Percentiles rank a stretch among this genome's conserved stretches.
Conservation (phyloP, 2,329 filamentous ascomycete species). For the Sphaerostilbella broomeana region DNA sequence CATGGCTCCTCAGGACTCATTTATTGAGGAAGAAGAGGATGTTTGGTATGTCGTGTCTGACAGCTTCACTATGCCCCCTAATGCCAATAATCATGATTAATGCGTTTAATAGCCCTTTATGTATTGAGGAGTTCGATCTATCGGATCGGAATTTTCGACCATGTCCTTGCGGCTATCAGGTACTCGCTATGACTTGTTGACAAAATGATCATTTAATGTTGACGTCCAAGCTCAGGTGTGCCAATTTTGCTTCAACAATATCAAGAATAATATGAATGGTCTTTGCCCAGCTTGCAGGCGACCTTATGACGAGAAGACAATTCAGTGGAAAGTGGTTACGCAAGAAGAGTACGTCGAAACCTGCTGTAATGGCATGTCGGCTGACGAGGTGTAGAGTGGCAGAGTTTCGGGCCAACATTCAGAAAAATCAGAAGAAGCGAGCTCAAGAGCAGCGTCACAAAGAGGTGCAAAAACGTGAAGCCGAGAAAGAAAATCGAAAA, state of each 20-base stretch:
- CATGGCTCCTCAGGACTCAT: conserved; percentile 64
- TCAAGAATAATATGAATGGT: conserved; percentile 96
- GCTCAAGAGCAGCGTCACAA: conserved; percentile 79
- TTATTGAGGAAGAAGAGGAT: conserved; percentile 66
- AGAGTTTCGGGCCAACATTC: conserved; percentile 69
- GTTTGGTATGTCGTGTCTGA: conserved; percentile 48
- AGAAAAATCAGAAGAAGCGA: conserved; percentile 89
- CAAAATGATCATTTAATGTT: background rate
- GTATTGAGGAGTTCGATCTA: conserved; percentile 97
- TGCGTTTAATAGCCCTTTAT: conserved; percentile 67
- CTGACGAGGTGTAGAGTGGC: conserved; percentile 48
- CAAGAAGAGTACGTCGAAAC: conserved; percentile 72
- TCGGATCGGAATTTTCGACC: conserved; percentile 95
- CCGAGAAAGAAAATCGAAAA: conserved; percentile 90
- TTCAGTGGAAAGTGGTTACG: conserved; percentile 93
- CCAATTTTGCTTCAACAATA: conserved; percentile 99
- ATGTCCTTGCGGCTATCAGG: conserved; percentile 97
- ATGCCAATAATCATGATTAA: no score
- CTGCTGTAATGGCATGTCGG: background rate
- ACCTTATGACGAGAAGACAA: conserved; percentile 93
- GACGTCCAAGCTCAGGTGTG: conserved; percentile 61
- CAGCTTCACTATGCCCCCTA: conserved; percentile 8
- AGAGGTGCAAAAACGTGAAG: conserved; percentile 92
- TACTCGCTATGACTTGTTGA: conserved; percentile 34
- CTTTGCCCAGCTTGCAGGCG: conserved; percentile 95